Base-by-base conservation (phyloP, 331 rosid genomes). In the Rhamnella rubrinervis region DNA sequence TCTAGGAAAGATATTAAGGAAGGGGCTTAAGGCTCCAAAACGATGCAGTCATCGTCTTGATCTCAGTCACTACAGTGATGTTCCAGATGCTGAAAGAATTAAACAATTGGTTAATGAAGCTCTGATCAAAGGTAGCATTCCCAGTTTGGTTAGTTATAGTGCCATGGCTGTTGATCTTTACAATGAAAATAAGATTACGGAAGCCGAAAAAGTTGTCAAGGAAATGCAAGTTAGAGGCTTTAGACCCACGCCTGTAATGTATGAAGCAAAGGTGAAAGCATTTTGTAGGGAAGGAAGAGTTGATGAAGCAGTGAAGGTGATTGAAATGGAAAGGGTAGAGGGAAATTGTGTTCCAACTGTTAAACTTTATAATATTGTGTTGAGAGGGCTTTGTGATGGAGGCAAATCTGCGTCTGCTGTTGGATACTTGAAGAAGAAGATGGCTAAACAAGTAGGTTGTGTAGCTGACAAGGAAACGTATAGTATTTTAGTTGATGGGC, bases 21-120 rank as follows among this genome's bases (percentile, higher is more conserved):
- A 89, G 74, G 96, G 96, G 56, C 80, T 92, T 25, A 89, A 86
- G 68, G 85, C 96, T 31, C 96, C 96, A 0, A 88, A 75, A 53
- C 78, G 88, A 49, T 75, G 65, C 44, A 58, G 68, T 51, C 76
- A 61, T 59, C 88, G 47, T 10, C 56, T 90, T 6, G 81, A 87
- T 82, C 84, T 85, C 44, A 66, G 63, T 51, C 74, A n/a, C 26
- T 78, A 72, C 13, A n/a, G 74, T 18, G 57, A 70, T 67, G 76
- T 71, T 26, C 61, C 69, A 65, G 82, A 82, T 67, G 59, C 46
- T 14, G 86, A 83, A 50, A 64, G 61, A 52, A 56, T 73, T 25
- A 85, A 88, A 68, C 20, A 71, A 12, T n/a, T 78, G 76, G 77
- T 87, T 62, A 86, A 83, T 23, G 88, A 83, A 86, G 87, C 96